Evolutionary conservation across 139 green algal genomes (phyloP).

Genomic region (Closterium sp.): DNA sequence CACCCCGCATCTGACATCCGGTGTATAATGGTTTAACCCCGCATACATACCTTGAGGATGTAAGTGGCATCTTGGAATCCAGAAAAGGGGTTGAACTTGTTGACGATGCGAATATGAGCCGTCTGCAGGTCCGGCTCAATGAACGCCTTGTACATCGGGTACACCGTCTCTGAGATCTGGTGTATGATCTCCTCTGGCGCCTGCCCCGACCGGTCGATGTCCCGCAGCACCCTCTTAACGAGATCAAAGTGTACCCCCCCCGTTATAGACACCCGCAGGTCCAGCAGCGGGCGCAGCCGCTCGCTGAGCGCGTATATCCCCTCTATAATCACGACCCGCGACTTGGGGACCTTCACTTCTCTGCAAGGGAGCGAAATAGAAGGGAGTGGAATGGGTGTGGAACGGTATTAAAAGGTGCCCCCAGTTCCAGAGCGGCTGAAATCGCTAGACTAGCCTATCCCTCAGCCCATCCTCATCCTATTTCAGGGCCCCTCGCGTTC

Average conservation of each 20-base stretch:
- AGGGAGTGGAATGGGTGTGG: not conserved
- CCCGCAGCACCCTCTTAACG: conserved; percentile 93
- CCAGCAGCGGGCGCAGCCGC: conserved; percentile 70
- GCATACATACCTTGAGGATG: conserved; percentile 85
- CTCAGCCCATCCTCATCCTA: no score
- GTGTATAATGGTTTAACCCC: no score
- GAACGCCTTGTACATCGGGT: conserved; percentile 97
- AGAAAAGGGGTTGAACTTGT: conserved; percentile 96
- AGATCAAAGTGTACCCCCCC: conserved; percentile 96
- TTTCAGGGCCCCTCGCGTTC: no score
- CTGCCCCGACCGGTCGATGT: conserved; percentile 85
- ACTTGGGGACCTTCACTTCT: conserved; percentile 52
- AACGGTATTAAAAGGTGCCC: no score
- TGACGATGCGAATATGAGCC: conserved; percentile 89
- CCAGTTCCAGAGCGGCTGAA: no score
- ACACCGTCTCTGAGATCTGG: conserved; percentile 81
- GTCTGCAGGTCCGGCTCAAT: conserved; percentile 94
- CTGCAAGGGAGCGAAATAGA: not conserved
- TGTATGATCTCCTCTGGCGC: conserved; percentile 91
- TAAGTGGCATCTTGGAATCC: conserved; percentile 93
- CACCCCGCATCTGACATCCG: no score
- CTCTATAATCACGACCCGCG: conserved; percentile 89
- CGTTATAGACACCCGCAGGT: conserved; percentile 84
- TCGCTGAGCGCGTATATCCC: conserved; percentile 92
- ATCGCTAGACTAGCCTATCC: no score